Evolutionary conservation across 352 stramenopile species (phyloP).

Genomic region (Thalassiosira hispida): DNA sequence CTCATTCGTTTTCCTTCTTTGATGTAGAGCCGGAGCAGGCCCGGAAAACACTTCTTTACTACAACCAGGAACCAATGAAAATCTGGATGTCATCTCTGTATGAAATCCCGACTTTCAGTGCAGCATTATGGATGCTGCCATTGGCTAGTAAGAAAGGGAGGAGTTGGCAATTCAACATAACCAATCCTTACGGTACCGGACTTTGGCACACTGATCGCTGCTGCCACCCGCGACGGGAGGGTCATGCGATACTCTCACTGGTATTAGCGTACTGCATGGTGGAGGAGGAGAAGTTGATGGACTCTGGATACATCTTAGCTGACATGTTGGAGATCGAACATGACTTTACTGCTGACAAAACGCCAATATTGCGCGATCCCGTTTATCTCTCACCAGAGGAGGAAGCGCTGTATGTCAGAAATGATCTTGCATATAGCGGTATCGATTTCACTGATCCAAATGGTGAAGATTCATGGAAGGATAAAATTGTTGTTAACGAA

Average conservation of each 20-base stretch:
- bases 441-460: conserved; percentile 52
- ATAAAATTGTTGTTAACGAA: conserved; percentile 24
- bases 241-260: conserved; percentile 37
- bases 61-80: conserved; percentile 49
- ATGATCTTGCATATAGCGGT: neutral
- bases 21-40: too few relatives aligned
- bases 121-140: conserved; percentile 35
- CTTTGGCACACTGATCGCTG: conserved; percentile 27
- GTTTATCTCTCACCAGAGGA: conserved; percentile 51
- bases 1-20: too few relatives aligned
- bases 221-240: conserved; percentile 24
- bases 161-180: conserved; percentile 13
- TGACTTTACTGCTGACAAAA: conserved; percentile 26
- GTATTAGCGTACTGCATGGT: conserved; percentile 39
- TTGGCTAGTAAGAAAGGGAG: conserved; percentile 33
- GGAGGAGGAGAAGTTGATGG: conserved; percentile 46
- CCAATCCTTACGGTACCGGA: conserved; percentile 18
- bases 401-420: conserved; percentile 37
- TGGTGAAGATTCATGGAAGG: conserved; percentile 28
- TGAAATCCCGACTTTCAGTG: conserved; percentile 47
- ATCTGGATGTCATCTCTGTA: conserved; percentile 49
- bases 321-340: conserved; percentile 17
- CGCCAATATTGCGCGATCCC: conserved; percentile 23
- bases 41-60: conserved; percentile 36
- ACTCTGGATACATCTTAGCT: neutral